Evolutionary conservation across 768 basidiomycete genomes (phyloP), one percentile per base, ranked within the genome.

Genomic region (Trametes cinnabarina): DNA sequence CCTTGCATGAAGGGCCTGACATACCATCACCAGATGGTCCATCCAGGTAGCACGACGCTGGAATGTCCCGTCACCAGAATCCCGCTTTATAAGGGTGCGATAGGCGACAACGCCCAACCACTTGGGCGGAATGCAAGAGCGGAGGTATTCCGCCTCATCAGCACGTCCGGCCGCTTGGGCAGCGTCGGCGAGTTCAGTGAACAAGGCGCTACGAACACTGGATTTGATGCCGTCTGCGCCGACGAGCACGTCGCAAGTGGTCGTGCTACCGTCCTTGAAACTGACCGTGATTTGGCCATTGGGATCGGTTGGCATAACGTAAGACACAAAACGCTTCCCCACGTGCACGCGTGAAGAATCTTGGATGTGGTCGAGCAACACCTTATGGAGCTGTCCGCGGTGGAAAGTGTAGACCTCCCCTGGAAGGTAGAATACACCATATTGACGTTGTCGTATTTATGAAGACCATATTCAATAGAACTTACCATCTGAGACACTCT

Each of bases 191-290:
- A 58, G 37, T 3, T 47, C 37, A 25, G 41, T 40, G 19, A 51
- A 62, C 53, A 62, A 47, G 19, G 19, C 23, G 3, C 14, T 37
- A 19, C 63, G 61, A 3, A 64, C 62, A 1, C 47, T 30, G 7
- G 66, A 65, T n/a, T 60, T 61, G 23, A 69, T 51, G 7, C 70
- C 70, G 32, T 71, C 70, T 3, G 64, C 59, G 11, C 67, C 68
- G 30, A 69, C 46, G n/a, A 71, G 64, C 23, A 68, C n/a, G 57
- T 71, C 68, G 46, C 65, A 67, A 15, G 32, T 46, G 9, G 64
- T 66, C 1, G 59, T 60, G 7, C 64, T 61, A 5, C 65, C 67
- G 51, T 71, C 70, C n/a, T 53, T 26, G 55, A 71, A 71, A 25
- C 20, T 44, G 14, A 71, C 43, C 15, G 42, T 44, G 23, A 68